Percentiles rank a stretch among this genome's conserved stretches.
Conservation (phyloP, 345 rosid species). For the Sonneratia caseolaris region DNA sequence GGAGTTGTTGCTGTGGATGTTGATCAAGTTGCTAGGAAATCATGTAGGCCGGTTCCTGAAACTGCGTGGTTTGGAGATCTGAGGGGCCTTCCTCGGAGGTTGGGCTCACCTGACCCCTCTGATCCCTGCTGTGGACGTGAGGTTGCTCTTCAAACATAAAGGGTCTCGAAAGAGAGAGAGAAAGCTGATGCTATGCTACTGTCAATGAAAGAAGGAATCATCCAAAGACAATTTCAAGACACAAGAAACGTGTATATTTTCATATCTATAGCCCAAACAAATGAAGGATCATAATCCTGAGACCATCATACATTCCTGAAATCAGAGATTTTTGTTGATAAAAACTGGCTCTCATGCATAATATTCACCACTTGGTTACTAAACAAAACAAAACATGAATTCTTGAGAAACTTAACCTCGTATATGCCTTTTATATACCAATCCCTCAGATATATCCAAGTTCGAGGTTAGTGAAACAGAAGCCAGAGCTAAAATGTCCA, state of each 20-base stretch:
- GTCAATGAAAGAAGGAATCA: constrained; percentile 29
- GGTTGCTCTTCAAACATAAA: constrained; percentile 44
- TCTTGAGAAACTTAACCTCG: too few relatives aligned
- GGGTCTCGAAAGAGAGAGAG: constrained; percentile 37
- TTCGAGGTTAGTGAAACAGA: not conserved
- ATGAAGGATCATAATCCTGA: not conserved
- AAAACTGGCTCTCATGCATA: too few relatives aligned
- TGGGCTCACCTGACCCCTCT: constrained; percentile 21
- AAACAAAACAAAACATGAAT: too few relatives aligned
- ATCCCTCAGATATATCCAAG: not conserved
- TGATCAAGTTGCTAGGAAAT: constrained; percentile 18
- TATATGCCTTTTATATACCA: too few relatives aligned
- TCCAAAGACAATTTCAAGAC: not conserved
- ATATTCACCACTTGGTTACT: too few relatives aligned
- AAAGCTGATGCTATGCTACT: constrained; percentile 51
- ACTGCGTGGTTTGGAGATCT: constrained; percentile 25
- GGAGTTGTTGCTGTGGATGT: constrained; percentile 19
- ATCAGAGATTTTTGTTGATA: not conserved
- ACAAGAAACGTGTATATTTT: not conserved
- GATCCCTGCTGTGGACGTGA: constrained; percentile 20
- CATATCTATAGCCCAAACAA: not conserved
- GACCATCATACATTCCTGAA: not conserved
- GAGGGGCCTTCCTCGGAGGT: constrained; percentile 16
- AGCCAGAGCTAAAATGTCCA: not conserved
- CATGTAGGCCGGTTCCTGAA: constrained; percentile 16